Conservation (phyloP, 164 flowering plant genomes). For the Nymphaea thermarum region DNA sequence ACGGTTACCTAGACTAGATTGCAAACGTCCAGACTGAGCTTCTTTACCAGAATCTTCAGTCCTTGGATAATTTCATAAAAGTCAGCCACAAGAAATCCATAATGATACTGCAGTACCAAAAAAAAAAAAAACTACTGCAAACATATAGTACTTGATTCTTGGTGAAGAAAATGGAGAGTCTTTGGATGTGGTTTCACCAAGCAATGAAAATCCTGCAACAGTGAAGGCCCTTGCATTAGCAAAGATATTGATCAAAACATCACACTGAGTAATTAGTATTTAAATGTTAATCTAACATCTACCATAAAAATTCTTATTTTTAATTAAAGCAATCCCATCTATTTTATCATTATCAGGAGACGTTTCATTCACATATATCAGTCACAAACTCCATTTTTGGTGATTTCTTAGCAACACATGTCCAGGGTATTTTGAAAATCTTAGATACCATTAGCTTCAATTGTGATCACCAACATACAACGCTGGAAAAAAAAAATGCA, state of each 20-base stretch:
- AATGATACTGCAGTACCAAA: not conserved
- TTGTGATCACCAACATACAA: no score
- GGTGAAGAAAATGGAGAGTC: slow-evolving; percentile 50
- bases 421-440: no score
- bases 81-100: slow-evolving; percentile 1
- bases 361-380: no score
- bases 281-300: no score
- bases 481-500: no score
- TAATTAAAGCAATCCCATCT: no score
- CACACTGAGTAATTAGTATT: no score
- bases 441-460: no score
- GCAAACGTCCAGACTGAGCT: slow-evolving; percentile 31
- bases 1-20: slow-evolving; percentile 22
- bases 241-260: not conserved
- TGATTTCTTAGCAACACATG: no score
- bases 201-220: slow-evolving; percentile 28
- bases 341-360: no score
- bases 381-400: no score
- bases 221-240: slow-evolving; percentile 1
- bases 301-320: no score
- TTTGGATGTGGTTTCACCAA: slow-evolving; percentile 37
- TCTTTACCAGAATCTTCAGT: slow-evolving; percentile 46
- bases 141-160: slow-evolving; percentile 51
- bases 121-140: not conserved
- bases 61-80: slow-evolving; percentile 15